Conservation (phyloP, 345 rosid genomes). For the Lumnitzera littorea region DNA sequence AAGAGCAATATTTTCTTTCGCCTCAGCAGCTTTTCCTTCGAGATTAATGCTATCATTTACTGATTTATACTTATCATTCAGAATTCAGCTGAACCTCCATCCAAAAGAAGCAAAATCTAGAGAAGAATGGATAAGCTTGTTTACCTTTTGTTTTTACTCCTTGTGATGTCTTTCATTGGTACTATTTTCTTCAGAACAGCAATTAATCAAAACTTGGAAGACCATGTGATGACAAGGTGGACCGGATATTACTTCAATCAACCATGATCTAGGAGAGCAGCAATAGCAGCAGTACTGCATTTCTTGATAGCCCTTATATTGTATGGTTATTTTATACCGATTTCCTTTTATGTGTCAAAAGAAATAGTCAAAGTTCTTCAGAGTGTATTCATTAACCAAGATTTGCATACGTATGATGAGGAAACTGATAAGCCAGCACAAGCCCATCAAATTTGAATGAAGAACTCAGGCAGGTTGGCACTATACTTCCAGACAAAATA, state of each 20-base stretch:
- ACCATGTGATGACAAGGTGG: neutral
- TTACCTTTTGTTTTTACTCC: neutral
- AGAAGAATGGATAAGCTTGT: conserved; percentile 4
- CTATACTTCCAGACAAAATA: conserved; percentile 25
- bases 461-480: conserved; percentile 32
- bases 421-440: conserved; percentile 30
- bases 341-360: conserved; percentile 26
- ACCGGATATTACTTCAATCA: conserved; percentile 12
- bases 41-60: neutral
- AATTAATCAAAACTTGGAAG: neutral
- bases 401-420: conserved; percentile 20
- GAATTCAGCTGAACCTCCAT: neutral
- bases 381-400: conserved; percentile 30
- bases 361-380: conserved; percentile 30
- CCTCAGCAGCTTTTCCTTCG: neutral
- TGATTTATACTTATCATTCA: neutral
- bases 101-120: neutral
- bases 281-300: conserved; percentile 20
- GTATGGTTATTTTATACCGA: conserved; percentile 27
- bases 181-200: neutral
- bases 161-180: conserved; percentile 2
- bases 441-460: conserved; percentile 30
- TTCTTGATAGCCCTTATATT: conserved; percentile 29
- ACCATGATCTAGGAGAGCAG: conserved; percentile 22
- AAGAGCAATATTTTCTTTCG: neutral